phyloP scores from a whole-genome alignment of 2,329 filamentous ascomycete species.

The Sporothrix brunneoviolacea region DNA sequence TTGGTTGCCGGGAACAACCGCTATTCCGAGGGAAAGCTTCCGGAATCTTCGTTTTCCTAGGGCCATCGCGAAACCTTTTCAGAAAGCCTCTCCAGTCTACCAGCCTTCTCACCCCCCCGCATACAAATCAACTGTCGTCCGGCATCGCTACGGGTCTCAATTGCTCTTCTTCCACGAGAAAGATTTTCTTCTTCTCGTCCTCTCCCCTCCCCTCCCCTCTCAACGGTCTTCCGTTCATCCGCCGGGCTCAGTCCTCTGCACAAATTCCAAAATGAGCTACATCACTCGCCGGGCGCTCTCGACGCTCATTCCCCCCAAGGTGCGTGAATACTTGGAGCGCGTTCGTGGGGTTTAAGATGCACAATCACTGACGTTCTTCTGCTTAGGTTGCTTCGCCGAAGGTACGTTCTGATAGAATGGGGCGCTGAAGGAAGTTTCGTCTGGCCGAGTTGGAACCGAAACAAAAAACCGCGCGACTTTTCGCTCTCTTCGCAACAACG shows the following conservation, averaged over 20 bases:
- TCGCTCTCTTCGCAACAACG: background rate
- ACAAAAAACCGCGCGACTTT: constrained; percentile 15
- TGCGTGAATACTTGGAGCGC: constrained; percentile 48
- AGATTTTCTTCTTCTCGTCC: constrained; percentile 19
- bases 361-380: constrained; percentile 1
- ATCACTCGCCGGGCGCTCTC: constrained; percentile 86
- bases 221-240: constrained; percentile 8
- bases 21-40: constrained; percentile 21
- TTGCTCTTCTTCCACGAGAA: constrained; percentile 5
- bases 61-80: constrained; percentile 14
- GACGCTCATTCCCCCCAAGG: constrained; percentile 98
- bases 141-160: constrained; percentile 9
- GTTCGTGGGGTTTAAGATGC: too few relatives aligned
- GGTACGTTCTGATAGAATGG: constrained; percentile 47
- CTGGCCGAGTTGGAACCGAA: background rate
- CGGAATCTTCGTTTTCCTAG: constrained; percentile 17
- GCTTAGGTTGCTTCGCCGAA: constrained; percentile 73
- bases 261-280: constrained; percentile 76
- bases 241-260: too few relatives aligned
- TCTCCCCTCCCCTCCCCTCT: constrained; percentile 18
- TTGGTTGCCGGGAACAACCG: constrained; percentile 29
- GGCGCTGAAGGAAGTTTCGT: background rate
- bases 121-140: constrained; percentile 9
- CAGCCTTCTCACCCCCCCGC: constrained; percentile 1
- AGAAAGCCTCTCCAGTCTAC: background rate